Percentiles rank a stretch among this genome's conserved stretches.
Conservation (phyloP, 495 filamentous ascomycete genomes). For the Cenococcum geophilum region DNA sequence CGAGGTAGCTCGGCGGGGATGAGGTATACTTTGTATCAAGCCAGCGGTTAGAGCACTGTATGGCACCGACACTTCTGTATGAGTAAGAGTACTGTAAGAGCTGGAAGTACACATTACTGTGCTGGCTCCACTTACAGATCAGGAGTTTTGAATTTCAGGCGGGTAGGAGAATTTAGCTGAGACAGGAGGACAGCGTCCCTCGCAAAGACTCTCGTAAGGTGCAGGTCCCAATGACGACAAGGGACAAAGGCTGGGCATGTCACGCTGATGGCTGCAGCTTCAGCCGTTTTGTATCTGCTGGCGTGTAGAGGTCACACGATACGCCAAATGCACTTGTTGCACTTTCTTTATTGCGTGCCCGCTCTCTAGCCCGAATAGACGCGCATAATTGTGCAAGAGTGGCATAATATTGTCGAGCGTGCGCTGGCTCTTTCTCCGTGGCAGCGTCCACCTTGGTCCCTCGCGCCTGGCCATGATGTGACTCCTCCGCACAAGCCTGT, state of each 20-base stretch:
- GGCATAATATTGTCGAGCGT: neutral
- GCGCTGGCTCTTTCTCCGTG: neutral
- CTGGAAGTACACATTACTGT: conserved; percentile 10
- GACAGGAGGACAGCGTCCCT: conserved; percentile 8
- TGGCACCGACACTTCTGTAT: conserved; percentile 10
- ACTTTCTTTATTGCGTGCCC: neutral
- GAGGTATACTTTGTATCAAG: neutral
- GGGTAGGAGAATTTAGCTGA: neutral
- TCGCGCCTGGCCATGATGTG: conserved; percentile 2
- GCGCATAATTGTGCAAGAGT: neutral
- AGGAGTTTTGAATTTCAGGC: neutral
- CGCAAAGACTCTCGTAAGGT: neutral
- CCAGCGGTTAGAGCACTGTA: conserved; percentile 17
- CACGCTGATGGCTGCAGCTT: neutral
- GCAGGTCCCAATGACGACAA: neutral
- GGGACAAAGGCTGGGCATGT: neutral
- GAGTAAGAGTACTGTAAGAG: conserved; percentile 17
- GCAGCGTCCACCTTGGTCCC: too few species aligned
- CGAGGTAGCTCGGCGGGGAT: conserved; percentile 9
- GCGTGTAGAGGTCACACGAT: neutral
- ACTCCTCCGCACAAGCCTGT: neutral
- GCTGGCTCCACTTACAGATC: conserved; percentile 24
- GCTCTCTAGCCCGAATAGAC: neutral
- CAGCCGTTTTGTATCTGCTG: neutral
- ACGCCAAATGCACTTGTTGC: neutral